phyloP scores from a whole-genome alignment of 2,329 filamentous ascomycete genomes.

The Emergomyces orientalis region DNA sequence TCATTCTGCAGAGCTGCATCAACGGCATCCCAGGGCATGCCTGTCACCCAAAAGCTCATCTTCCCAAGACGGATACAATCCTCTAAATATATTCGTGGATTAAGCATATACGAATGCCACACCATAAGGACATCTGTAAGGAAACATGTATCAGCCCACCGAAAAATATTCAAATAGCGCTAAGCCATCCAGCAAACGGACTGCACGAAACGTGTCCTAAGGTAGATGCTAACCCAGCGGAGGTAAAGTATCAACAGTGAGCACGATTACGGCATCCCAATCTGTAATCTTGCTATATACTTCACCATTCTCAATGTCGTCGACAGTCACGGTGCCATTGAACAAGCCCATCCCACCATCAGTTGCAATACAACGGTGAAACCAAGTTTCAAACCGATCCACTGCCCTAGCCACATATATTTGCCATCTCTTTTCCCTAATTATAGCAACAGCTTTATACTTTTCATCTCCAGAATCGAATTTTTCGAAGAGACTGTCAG shows the following conservation, averaged over 20 bases:
- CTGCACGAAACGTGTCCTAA: not conserved
- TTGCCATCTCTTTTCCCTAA: conserved; percentile 65
- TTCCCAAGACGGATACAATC: conserved; percentile 56
- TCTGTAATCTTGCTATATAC: conserved; percentile 28
- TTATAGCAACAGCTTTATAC: conserved; percentile 40
- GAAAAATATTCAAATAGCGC: not conserved
- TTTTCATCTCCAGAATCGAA: conserved; percentile 30
- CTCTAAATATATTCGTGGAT: conserved; percentile 63
- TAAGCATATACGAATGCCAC: conserved; percentile 71
- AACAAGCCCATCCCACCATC: conserved; percentile 8
- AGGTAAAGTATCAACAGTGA: conserved; percentile 42
- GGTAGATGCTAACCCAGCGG: conserved; percentile 44
- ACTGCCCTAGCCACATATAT: conserved; percentile 60
- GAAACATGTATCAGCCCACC: not conserved
- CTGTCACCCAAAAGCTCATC: conserved; percentile 49
- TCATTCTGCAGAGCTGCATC: conserved; percentile 49
- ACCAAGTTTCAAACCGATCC: conserved; percentile 60
- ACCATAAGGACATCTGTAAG: conserved; percentile 63
- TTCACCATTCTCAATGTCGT: conserved; percentile 17
- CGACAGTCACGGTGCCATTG: conserved; percentile 13
- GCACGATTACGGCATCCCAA: conserved; percentile 22
- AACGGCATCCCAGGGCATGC: conserved; percentile 57
- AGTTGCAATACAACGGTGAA: conserved; percentile 31
- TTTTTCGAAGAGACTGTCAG: conserved; percentile 37
- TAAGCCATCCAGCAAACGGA: conserved; percentile 12